phyloP scores from a whole-genome alignment of 1,284 basidiomycete species.

The Porphyrellus sp. region DNA sequence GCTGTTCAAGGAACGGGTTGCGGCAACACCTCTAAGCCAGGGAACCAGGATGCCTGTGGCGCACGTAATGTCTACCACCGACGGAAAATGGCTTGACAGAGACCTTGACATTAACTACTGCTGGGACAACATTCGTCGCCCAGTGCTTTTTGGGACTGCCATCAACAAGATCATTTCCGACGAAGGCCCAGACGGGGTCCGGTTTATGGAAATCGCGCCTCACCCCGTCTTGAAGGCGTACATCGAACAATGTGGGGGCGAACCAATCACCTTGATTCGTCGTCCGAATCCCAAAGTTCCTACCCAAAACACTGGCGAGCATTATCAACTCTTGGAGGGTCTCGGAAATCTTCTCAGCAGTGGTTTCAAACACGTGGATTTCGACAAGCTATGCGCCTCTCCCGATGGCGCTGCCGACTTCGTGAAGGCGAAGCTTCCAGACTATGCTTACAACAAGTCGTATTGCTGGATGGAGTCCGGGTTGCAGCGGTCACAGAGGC shows the following conservation, averaged over 20 bases:
- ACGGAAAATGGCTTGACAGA: constrained; percentile 34
- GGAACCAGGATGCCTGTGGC: constrained; percentile 24
- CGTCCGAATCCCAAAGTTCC: constrained; percentile 31
- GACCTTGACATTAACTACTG: constrained; percentile 28
- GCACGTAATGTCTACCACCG: constrained; percentile 34
- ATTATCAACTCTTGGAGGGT: constrained; percentile 31
- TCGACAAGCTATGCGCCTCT: constrained; percentile 23
- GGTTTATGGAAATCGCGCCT: constrained; percentile 31
- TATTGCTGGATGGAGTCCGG: constrained; percentile 27
- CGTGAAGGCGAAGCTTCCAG: constrained; percentile 15
- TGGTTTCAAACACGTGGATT: constrained; percentile 30
- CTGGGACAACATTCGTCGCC: constrained; percentile 34
- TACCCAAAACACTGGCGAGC: constrained; percentile 31
- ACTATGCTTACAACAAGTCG: constrained; percentile 19
- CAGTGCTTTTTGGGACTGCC: constrained; percentile 32
- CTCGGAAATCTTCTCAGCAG: constrained; percentile 25
- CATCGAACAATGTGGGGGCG: constrained; percentile 33
- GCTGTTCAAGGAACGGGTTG: constrained; percentile 26
- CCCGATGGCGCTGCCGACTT: constrained; percentile 17
- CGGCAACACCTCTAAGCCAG: constrained; percentile 14
- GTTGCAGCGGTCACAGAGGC: constrained; percentile 17
- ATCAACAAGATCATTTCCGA: constrained; percentile 33
- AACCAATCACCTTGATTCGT: constrained; percentile 28
- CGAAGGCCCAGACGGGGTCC: constrained; percentile 26
- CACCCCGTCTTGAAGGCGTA: constrained; percentile 34